Percentiles rank a stretch among this genome's conserved stretches.
These are phyloP conservation scores for Eucalyptus grandis DNA, from an alignment of 345 rosid genomes.

Conservation along the genomic window DNA sequence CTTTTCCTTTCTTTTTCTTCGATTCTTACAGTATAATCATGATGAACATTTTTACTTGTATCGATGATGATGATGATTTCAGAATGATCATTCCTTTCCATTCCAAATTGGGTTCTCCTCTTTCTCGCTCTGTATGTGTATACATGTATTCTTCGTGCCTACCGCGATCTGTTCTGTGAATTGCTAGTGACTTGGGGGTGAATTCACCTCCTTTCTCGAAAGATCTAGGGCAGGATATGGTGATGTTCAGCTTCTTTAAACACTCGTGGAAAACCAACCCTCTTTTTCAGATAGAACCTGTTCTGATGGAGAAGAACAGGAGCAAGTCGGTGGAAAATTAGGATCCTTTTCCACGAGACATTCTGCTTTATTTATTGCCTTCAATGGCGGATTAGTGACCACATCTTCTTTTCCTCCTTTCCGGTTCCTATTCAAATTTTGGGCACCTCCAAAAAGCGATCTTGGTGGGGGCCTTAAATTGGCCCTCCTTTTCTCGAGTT, in stretches of 20 bases:
- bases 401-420: neutral
- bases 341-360: neutral
- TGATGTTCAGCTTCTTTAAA: neutral
- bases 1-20: neutral
- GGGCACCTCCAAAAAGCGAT: neutral
- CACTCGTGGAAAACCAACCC: neutral
- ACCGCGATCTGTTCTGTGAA: neutral
- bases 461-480: neutral
- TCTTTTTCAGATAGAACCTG: neutral
- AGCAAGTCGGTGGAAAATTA: neutral
- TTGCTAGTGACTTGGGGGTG: neutral
- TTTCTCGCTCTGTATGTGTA: neutral
- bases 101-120: neutral
- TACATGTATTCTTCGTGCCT: neutral
- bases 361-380: neutral
- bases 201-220: neutral
- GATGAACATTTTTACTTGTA: conserved; percentile 38
- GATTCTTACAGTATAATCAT: conserved; percentile 23
- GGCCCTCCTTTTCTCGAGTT: neutral
- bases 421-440: neutral
- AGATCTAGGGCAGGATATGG: neutral
- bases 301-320: neutral
- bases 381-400: neutral
- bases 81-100: neutral
- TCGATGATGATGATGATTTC: conserved; percentile 22